A percentile compares a stretch with the other conserved stretches of the same genome.
Conservation (phyloP, 2,329 filamentous ascomycete genomes). For the Xylariaceae sp. region DNA sequence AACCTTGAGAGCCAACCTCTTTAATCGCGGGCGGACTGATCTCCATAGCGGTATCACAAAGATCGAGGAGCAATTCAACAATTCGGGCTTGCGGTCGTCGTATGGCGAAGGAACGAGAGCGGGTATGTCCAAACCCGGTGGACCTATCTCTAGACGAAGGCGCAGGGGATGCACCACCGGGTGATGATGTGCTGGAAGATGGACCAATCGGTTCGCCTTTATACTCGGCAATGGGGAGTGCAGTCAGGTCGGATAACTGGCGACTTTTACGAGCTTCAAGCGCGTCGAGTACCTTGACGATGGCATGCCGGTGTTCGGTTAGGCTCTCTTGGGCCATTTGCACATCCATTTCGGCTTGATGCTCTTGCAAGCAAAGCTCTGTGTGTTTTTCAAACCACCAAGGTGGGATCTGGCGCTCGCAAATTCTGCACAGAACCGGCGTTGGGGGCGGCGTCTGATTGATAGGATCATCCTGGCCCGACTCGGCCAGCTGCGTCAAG, state of each 20-base stretch:
- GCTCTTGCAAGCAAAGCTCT: conserved; percentile 90
- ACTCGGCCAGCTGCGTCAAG: conserved; percentile 81
- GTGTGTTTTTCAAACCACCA: conserved; percentile 99
- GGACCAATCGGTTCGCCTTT: conserved; percentile 81
- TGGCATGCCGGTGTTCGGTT: conserved; percentile 85
- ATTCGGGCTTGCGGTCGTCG: conserved; percentile 86
- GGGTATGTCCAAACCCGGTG: conserved; percentile 70
- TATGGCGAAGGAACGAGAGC: conserved; percentile 84
- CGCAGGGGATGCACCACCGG: conserved; percentile 64
- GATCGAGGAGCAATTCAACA: conserved; percentile 87
- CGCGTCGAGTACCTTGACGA: conserved; percentile 91
- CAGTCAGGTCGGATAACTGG: conserved; percentile 48
- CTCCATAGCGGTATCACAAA: conserved; percentile 93
- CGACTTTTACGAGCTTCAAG: conserved; percentile 73
- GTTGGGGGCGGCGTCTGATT: conserved; percentile 69
- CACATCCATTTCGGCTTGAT: conserved; percentile 95
- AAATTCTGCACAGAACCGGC: conserved; percentile 90
- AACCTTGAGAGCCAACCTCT: conserved; percentile 61
- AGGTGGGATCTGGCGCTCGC: conserved; percentile 90
- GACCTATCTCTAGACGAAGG: conserved; percentile 68
- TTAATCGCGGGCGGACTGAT: conserved; percentile 93
- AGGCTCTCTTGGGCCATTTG: conserved; percentile 91
- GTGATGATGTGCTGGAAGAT: conserved; percentile 64
- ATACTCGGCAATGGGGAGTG: conserved; percentile 66
- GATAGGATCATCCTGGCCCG: conserved; percentile 67